Evolutionary conservation across 2,329 filamentous ascomycete genomes (phyloP).

Genomic region (Cryoendolithus antarcticus): DNA sequence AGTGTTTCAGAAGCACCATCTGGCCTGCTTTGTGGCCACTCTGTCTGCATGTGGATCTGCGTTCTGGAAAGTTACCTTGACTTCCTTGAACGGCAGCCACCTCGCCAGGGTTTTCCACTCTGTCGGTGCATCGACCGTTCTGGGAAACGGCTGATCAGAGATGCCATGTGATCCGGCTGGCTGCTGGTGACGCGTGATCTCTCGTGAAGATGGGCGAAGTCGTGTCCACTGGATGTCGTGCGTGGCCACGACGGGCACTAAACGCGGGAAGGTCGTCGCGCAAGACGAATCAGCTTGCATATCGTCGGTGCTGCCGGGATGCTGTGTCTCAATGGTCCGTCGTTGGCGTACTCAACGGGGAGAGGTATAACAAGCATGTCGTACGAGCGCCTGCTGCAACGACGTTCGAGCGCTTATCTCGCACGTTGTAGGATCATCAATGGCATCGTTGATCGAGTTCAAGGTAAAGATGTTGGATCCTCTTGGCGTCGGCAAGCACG

Average conservation of each 20-base stretch:
- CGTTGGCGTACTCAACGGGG: slow-evolving; percentile 2
- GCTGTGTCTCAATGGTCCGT: slow-evolving; percentile 1
- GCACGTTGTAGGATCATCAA: neutral
- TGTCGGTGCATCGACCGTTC: slow-evolving; percentile 13
- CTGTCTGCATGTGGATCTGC: slow-evolving; percentile 4
- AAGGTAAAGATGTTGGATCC: slow-evolving; percentile 4
- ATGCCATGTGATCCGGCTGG: slow-evolving; percentile 5
- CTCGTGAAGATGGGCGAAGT: slow-evolving; percentile 5
- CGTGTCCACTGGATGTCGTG: slow-evolving; percentile 7
- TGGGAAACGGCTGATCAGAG: slow-evolving; percentile 8
- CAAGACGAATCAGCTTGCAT: slow-evolving; percentile 2
- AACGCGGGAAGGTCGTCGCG: slow-evolving; percentile 2
- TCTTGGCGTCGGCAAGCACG: slow-evolving; percentile 3
- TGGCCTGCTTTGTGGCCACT: slow-evolving; percentile 5
- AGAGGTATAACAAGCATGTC: slow-evolving; percentile 1
- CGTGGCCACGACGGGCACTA: slow-evolving; percentile 3
- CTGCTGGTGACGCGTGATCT: slow-evolving; percentile 4
- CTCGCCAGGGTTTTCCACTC: slow-evolving; percentile 8
- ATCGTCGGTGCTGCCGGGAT: slow-evolving; percentile 2
- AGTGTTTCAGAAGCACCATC: slow-evolving; percentile 4
- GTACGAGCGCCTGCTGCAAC: slow-evolving; percentile 5
- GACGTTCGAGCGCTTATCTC: neutral
- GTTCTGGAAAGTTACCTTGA: slow-evolving; percentile 4
- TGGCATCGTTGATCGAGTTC: neutral
- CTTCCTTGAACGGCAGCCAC: neutral